These are phyloP conservation scores for Vitis vinifera DNA, from an alignment of 164 flowering plant genomes.

Conservation along the genomic window ASM3070453v1 NC_081807.1:2542501-2543000, in stretches of 20 bases:
- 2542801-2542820: too few relatives aligned
- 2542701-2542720: neutral
- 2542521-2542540: constrained; percentile 20
- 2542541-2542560: constrained; percentile 44
- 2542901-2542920: too few relatives aligned
- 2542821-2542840: too few relatives aligned
- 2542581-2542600: constrained; percentile 43
- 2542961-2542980: constrained; percentile 49
- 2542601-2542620: constrained; percentile 44
- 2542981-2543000: constrained; percentile 37
- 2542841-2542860: too few relatives aligned
- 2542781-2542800: too few relatives aligned
- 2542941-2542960: constrained; percentile 16
- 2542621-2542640: neutral
- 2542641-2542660: neutral
- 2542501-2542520: constrained; percentile 51
- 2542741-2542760: too few relatives aligned
- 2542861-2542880: too few relatives aligned
- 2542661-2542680: neutral
- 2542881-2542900: neutral
- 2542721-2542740: too few relatives aligned
- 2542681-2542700: neutral
- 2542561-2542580: constrained; percentile 49
- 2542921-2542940: constrained; percentile 42
- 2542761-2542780: too few relatives aligned